phyloP scores from a whole-genome alignment of 371 early-diverging fungal species.

The Choanephora cucurbitarum region DNA sequence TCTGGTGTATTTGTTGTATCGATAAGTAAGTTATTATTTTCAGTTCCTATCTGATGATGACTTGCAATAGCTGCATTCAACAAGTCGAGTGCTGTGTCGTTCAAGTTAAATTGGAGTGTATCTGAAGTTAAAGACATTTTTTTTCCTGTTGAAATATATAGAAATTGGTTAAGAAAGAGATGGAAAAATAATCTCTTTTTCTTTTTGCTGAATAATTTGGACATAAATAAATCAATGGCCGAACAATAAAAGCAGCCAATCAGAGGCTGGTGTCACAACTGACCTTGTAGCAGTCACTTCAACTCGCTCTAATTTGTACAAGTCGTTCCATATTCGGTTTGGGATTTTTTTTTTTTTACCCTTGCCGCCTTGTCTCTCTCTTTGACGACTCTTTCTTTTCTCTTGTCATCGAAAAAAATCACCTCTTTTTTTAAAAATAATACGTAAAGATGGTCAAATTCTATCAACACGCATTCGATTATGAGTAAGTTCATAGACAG shows the following conservation, averaged over 20 bases:
- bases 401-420: not conserved
- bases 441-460: constrained; percentile 50
- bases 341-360: constrained; percentile 7
- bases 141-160: constrained; percentile 1
- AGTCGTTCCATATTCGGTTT: constrained; percentile 1
- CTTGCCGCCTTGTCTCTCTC: constrained; percentile 11
- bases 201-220: constrained; percentile 19
- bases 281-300: not conserved
- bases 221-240: not conserved
- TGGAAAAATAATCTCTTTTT: too few relatives aligned
- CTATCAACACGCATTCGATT: constrained; percentile 74
- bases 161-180: not conserved
- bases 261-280: not conserved
- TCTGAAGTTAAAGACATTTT: constrained; percentile 11
- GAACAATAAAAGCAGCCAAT: constrained; percentile 4
- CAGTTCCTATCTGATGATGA: constrained; percentile 15
- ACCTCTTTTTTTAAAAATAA: constrained; percentile 1
- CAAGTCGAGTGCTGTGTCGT: constrained; percentile 24
- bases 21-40: constrained; percentile 2
- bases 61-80: constrained; percentile 41
- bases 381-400: not conserved
- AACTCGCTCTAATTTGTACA: not conserved
- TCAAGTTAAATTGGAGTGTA: constrained; percentile 15
- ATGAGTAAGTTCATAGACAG: constrained; percentile 56
- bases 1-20: not conserved